phyloP scores from a whole-genome alignment of 129 eudicot genomes.

The Escallonia herrerae region DNA sequence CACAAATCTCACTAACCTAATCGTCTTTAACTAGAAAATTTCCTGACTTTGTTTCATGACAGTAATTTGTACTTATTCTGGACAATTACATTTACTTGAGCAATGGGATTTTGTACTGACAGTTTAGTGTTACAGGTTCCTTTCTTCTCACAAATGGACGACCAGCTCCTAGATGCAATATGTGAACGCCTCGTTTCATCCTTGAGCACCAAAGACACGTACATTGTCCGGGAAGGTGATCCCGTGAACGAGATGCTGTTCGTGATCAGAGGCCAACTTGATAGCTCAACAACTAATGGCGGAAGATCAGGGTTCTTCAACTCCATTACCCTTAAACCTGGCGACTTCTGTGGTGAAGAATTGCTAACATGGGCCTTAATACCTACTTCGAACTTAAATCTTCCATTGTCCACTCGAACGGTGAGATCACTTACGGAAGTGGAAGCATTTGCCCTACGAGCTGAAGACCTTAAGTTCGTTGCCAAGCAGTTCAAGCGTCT shows the following conservation, averaged over 20 bases:
- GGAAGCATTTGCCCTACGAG: conserved; percentile 77
- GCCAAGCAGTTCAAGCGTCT: conserved; percentile 70
- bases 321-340: conserved; percentile 50
- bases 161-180: conserved; percentile 55
- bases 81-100: background rate
- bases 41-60: too few species aligned
- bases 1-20: too few species aligned
- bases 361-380: conserved; percentile 63
- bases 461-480: conserved; percentile 66
- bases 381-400: conserved; percentile 41
- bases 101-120: background rate
- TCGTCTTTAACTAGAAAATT: too few species aligned
- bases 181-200: conserved; percentile 58
- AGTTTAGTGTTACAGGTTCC: conserved; percentile 40
- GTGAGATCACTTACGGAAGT: conserved; percentile 61
- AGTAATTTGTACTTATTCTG: too few species aligned
- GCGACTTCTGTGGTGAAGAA: conserved; percentile 80
- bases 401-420: conserved; percentile 75
- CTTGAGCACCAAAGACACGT: conserved; percentile 51
- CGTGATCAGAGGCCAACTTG: conserved; percentile 59
- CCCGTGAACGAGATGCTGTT: conserved; percentile 64
- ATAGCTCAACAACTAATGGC: conserved; percentile 63
- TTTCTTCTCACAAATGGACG: conserved; percentile 64
- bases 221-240: conserved; percentile 59
- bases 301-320: conserved; percentile 57